A percentile compares a stretch with the other conserved stretches of the same genome.
Conservation (phyloP, 2,329 filamentous ascomycete genomes). For the Lecanicillium sp. region DNA sequence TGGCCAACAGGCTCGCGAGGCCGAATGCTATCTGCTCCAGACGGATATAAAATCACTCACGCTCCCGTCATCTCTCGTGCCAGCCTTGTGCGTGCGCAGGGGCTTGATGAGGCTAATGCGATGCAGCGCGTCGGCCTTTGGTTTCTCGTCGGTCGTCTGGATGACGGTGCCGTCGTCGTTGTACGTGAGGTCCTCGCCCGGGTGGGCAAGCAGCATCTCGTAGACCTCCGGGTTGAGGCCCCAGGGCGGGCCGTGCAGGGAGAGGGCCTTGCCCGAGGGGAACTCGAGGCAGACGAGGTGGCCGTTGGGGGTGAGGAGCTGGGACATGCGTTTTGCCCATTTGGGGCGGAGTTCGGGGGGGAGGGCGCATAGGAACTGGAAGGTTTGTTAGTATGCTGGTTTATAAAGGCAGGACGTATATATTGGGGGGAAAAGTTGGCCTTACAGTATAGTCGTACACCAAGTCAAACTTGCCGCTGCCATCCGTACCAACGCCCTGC, state of each 20-base stretch:
- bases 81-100: slow-evolving; percentile 38
- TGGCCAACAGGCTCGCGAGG: no score
- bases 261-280: slow-evolving; percentile 62
- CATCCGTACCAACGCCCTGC: slow-evolving; percentile 28
- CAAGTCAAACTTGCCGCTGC: slow-evolving; percentile 52
- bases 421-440: slow-evolving; percentile 4
- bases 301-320: slow-evolving; percentile 41
- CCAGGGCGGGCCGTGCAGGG: slow-evolving; percentile 64
- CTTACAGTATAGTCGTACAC: slow-evolving; percentile 57
- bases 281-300: slow-evolving; percentile 65
- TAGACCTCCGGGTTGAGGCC: slow-evolving; percentile 63
- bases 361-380: slow-evolving; percentile 56
- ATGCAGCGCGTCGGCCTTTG: slow-evolving; percentile 27
- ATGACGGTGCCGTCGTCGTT: slow-evolving; percentile 35
- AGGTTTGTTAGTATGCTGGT: not conserved
- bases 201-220: slow-evolving; percentile 59
- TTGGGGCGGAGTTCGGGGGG: slow-evolving; percentile 41
- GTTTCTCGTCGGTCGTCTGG: slow-evolving; percentile 31
- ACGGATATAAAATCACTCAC: slow-evolving; percentile 47
- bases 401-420: not conserved
- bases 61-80: slow-evolving; percentile 35
- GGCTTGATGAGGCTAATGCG: slow-evolving; percentile 44
- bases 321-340: slow-evolving; percentile 46
- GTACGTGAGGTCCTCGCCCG: slow-evolving; percentile 61
- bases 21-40: slow-evolving; percentile 33